Percentiles rank a stretch among this genome's conserved stretches.
Conservation (phyloP, 306 rosid species). For the Medicago truncatula region DNA sequence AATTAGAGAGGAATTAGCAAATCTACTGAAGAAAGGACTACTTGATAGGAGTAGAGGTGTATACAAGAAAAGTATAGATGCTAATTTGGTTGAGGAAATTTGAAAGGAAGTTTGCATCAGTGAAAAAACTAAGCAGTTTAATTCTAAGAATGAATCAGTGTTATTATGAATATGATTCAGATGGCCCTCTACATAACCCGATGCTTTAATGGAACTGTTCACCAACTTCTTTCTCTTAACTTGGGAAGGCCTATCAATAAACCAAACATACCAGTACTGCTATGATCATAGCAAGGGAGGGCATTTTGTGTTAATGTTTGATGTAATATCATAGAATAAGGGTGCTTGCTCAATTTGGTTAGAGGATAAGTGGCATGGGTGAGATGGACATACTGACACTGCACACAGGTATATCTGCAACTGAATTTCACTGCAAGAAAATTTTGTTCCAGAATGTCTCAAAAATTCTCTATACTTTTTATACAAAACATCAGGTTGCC, state of each 20-base stretch:
- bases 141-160: conserved; percentile 47
- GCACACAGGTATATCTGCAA: background rate
- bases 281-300: too few species aligned
- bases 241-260: conserved; percentile 10
- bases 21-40: conserved; percentile 59
- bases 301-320: too few species aligned
- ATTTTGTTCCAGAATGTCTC: background rate
- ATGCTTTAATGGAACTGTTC: background rate
- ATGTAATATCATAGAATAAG: too few species aligned
- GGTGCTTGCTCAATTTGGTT: too few species aligned
- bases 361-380: background rate
- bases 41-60: conserved; percentile 73
- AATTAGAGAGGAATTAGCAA: conserved; percentile 66
- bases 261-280: too few species aligned
- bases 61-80: conserved; percentile 49
- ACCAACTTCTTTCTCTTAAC: background rate
- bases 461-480: background rate
- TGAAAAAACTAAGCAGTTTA: conserved; percentile 23
- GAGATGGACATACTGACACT: background rate
- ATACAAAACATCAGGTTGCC: background rate
- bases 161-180: conserved; percentile 49
- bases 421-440: background rate
- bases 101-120: conserved; percentile 23
- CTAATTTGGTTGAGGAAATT: conserved; percentile 33
- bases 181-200: conserved; percentile 31